These are phyloP conservation scores for Spathaspora passalidarum DNA, from an alignment of 805 yeast genomes.

Conservation along the genomic window DNA sequence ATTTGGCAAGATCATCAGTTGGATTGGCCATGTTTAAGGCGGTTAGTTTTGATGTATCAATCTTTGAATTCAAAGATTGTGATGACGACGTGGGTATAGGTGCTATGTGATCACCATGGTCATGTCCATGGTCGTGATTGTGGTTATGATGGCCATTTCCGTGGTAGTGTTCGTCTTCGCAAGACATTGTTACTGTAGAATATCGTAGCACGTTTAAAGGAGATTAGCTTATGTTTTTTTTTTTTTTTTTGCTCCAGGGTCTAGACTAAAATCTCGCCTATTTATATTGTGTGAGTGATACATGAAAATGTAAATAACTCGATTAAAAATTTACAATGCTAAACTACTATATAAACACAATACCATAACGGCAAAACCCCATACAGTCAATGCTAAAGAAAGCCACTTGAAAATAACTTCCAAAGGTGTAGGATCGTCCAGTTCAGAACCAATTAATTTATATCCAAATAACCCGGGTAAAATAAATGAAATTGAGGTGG, in stretches of 20 bases:
- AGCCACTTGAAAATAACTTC: constrained; percentile 38
- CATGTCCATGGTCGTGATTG: constrained; percentile 25
- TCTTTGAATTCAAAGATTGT: constrained; percentile 62
- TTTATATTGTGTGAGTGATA: not conserved
- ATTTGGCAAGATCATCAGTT: constrained; percentile 43
- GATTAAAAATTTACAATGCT: constrained; percentile 2
- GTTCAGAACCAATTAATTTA: constrained; percentile 57
- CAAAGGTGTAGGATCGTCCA: constrained; percentile 18
- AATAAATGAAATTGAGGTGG: constrained; percentile 87
- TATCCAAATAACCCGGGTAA: constrained; percentile 87
- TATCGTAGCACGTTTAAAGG: too few species aligned
- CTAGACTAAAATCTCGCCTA: too few species aligned
- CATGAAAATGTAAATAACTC: not conserved
- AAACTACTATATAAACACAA: constrained; percentile 45
- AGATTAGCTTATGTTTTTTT: not conserved
- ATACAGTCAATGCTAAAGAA: constrained; percentile 56
- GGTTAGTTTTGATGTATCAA: constrained; percentile 57
- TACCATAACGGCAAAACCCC: constrained; percentile 72
- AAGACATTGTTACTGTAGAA: constrained; percentile 19
- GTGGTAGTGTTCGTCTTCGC: constrained; percentile 27
- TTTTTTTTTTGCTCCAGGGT: not conserved
- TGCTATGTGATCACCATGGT: constrained; percentile 42
- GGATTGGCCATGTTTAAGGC: constrained; percentile 62
- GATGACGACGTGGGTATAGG: constrained; percentile 69
- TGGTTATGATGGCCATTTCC: constrained; percentile 21